A percentile compares a stretch with the other conserved stretches of the same genome.
phyloP scores from a whole-genome alignment of 306 rosid species.

The Benincasa hispida region DNA sequence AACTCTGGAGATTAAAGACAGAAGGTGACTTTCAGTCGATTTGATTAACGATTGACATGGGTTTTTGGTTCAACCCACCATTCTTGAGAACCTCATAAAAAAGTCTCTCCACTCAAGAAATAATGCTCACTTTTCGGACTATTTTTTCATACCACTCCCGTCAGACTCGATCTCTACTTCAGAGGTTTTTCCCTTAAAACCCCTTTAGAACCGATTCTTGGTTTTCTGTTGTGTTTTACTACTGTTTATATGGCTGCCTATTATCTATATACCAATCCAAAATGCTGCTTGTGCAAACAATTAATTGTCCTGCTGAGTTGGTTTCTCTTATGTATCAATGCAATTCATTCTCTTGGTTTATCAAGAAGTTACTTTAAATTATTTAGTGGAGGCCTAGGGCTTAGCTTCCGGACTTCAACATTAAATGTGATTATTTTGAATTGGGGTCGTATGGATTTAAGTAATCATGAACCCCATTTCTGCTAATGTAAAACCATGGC shows the following conservation, averaged over 20 bases:
- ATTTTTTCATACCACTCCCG: conserved; percentile 21
- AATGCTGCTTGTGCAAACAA: background rate
- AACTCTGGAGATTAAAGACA: background rate
- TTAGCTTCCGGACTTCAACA: background rate
- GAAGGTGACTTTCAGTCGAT: background rate
- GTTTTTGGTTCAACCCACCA: background rate
- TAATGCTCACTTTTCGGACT: conserved; percentile 46
- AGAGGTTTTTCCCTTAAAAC: conserved; percentile 29
- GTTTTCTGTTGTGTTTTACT: background rate
- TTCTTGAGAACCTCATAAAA: background rate
- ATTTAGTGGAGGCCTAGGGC: background rate
- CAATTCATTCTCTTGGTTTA: background rate
- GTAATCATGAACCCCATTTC: background rate
- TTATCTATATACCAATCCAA: background rate
- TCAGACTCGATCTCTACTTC: conserved; percentile 31
- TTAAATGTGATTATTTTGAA: background rate
- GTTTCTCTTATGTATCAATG: background rate
- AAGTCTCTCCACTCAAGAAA: background rate
- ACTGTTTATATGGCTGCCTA: background rate
- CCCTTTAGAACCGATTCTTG: background rate
- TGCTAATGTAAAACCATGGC: background rate
- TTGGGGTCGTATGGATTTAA: background rate
- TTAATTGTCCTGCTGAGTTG: background rate
- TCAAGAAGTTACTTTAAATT: background rate
- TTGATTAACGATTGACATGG: background rate